Evolutionary conservation across 192 early-diverging fungal species (phyloP), one percentile per base, ranked within the genome.

Genomic region (Obelidium mucronatum): DNA sequence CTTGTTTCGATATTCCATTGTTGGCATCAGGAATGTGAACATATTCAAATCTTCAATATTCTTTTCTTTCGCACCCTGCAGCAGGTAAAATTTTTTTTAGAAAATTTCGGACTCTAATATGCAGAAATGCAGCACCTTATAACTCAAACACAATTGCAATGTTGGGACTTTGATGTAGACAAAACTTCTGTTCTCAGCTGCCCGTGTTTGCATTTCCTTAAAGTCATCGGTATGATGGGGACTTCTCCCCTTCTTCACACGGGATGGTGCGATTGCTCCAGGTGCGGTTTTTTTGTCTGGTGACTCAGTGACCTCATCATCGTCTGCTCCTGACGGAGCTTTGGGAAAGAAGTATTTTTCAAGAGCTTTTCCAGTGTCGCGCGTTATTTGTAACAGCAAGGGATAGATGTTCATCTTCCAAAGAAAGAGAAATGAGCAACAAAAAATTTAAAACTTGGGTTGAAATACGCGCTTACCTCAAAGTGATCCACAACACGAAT

Each of bases 401-500:
- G 96, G 96, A 62, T 86, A 90, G 62, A 98, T 80, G 65, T 95
- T 91, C 44, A 97, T 85, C 62, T 64, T 22, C 48, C 8, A 51
- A 51, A 51, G 22, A 8, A 22, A 51, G 22, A 8, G 48, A 51
- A 51, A 51, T 51, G 22, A 51, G 8, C 8, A 8, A 51, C 48
- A 51, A 51, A n/a, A n/a, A n/a, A n/a, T n/a, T n/a, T n/a, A n/a
- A n/a, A n/a, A n/a, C n/a, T n/a, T n/a, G n/a, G n/a, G n/a, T n/a
- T n/a, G n/a, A n/a, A n/a, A 51, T 22, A 51, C 48, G 48, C 48
- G 48, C 48, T 69, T 11, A 72, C 69, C 79, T 97, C 96, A 75
- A 98, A 91, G 42, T 95, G 93, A 70, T 95, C 93, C 51, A 98
- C 90, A 19, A 98, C 93, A 33, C 88, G 86, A 67, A 98, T 98